Percentiles rank a stretch among this genome's conserved stretches.
Evolutionary conservation across 140 eudicot genomes (phyloP).

Genomic region (Cichorium intybus): DNA sequence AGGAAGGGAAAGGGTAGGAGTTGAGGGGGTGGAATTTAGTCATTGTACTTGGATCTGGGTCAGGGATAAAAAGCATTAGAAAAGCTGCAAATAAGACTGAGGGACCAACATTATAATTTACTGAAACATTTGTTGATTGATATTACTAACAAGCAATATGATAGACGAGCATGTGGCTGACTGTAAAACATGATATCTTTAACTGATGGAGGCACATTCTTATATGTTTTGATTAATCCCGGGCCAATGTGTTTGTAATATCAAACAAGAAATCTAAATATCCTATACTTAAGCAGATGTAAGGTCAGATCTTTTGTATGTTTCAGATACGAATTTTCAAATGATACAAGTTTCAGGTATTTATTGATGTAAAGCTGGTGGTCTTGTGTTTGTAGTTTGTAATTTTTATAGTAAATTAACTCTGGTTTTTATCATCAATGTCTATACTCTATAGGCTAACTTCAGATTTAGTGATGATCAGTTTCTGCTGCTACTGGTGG

Average conservation of each 20-base stretch:
- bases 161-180: slow-evolving; percentile 76
- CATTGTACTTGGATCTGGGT: too few species aligned
- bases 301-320: slow-evolving; percentile 53
- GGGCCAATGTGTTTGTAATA: slow-evolving; percentile 98
- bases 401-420: slow-evolving; percentile 1
- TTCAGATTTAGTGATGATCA: slow-evolving; percentile 93
- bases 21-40: too few species aligned
- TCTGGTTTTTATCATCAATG: slow-evolving; percentile 11
- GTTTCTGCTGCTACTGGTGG: slow-evolving; percentile 99
- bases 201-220: slow-evolving; percentile 21
- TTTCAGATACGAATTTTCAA: slow-evolving; percentile 4
- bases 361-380: slow-evolving; percentile 11
- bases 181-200: not conserved
- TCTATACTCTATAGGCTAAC: slow-evolving; percentile 79
- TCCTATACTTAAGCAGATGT: slow-evolving; percentile 96
- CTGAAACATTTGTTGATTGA: too few species aligned
- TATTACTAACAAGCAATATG: too few species aligned
- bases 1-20: too few species aligned
- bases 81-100: too few species aligned
- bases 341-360: slow-evolving; percentile 5
- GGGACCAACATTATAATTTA: too few species aligned
- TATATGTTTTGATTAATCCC: slow-evolving; percentile 30
- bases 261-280: slow-evolving; percentile 92
- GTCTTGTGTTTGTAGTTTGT: too few species aligned
- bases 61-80: too few species aligned